A percentile compares a stretch with the other conserved stretches of the same genome.
These are phyloP conservation scores for Corymbia citriodora DNA, from an alignment of 441 rosid species.

Conservation along the genomic window DNA sequence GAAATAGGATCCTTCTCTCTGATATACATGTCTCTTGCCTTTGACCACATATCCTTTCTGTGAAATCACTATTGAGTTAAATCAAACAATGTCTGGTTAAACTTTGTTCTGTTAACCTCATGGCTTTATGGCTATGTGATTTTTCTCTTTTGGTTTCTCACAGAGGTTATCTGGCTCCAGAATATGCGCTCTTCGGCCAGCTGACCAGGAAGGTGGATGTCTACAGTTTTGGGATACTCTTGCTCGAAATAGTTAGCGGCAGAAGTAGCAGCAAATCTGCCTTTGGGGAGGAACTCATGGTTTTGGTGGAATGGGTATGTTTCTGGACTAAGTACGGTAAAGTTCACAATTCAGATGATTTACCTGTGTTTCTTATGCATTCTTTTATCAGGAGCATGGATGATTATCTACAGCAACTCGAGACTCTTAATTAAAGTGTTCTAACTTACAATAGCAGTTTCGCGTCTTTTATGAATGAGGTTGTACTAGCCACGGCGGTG, in stretches of 20 bases:
- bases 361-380: not conserved
- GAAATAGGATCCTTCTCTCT: not conserved
- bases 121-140: not conserved
- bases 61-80: not conserved
- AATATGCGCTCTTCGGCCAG: slow-evolving; percentile 83
- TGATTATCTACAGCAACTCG: not conserved
- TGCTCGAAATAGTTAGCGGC: slow-evolving; percentile 89
- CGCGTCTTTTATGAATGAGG: not conserved
- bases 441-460: not conserved
- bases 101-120: not conserved
- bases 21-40: not conserved
- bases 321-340: slow-evolving; percentile 6
- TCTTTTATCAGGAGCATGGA: not conserved
- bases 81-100: not conserved
- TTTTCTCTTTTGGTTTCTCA: not conserved
- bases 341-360: not conserved
- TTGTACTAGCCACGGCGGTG: not conserved
- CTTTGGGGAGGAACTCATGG: slow-evolving; percentile 61
- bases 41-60: not conserved
- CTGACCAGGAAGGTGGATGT: slow-evolving; percentile 92
- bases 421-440: not conserved
- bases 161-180: slow-evolving; percentile 98
- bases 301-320: slow-evolving; percentile 91
- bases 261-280: slow-evolving; percentile 80
- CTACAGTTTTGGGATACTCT: slow-evolving; percentile 84